Evolutionary conservation across 176 grass and related monocot species (phyloP), one percentile per base, ranked within the genome.

Genomic region (Phragmites australis): DNA sequence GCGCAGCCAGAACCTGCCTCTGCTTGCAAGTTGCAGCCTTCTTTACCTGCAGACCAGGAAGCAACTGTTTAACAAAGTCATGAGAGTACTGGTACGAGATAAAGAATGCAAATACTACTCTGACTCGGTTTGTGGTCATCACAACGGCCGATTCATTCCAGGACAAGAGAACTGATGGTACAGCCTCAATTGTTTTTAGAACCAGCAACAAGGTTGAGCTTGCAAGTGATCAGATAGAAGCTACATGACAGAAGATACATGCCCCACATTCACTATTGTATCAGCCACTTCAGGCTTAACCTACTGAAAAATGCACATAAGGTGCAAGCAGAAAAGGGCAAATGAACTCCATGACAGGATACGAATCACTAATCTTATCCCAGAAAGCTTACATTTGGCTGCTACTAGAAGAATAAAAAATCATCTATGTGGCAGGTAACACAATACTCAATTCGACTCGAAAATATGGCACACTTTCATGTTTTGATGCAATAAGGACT

Each of bases 361-460:
- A 27, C 78, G 9, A 64, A 64, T 47, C 70, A 55, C 63, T 42
- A 62, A 48, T 71, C 32, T 66, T n/a, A n/a, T 31, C 74, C 30
- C 58, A 70, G 42, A 57, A 80, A 76, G 48, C 85, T 81, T 89
- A 83, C 83, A 86, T 51, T 92, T 92, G 86, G 90, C 80, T 75
- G 63, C 27, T 23, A 12, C 63, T 14, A 62, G 44, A 27, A 61
- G 61, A 82, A 77, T 47, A 72, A 40, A 16, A 17, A 69, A 54
- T 80, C 76, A 65, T 78, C 23, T 78, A 68, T 21, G 61, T 65
- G 55, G 68, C 47, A 80, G 82, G 69, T 83, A 22, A 80, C 67
- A 8, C 53, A 11, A 62, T 80, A 40, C 55, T 44, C 32, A 69
- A 72, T 37, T 53, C 58, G 75, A 54, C 74, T 14, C 1, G 31